phyloP scores from a whole-genome alignment of 495 filamentous ascomycete species.

The Penicillium ochrochloron region DNA sequence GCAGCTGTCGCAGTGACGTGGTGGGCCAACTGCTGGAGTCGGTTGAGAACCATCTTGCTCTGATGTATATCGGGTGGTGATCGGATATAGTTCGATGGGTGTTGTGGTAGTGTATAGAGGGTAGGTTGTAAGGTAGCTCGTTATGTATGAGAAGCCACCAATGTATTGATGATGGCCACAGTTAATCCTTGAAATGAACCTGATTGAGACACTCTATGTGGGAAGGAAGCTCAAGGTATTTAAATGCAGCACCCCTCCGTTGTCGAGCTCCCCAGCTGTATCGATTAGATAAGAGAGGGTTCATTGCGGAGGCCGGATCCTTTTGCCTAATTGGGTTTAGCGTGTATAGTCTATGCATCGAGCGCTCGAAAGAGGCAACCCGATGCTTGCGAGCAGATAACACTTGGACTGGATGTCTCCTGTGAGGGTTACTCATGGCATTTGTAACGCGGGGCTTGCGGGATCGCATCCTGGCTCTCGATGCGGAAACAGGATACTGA shows the following conservation, averaged over 20 bases:
- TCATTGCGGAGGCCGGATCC: slow-evolving; percentile 37
- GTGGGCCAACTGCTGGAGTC: slow-evolving; percentile 68
- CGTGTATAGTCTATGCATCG: background rate
- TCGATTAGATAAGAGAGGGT: slow-evolving; percentile 24
- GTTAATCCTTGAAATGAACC: background rate
- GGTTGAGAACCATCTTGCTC: slow-evolving; percentile 63
- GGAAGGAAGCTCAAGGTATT: background rate
- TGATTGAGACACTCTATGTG: background rate
- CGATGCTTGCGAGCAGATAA: slow-evolving; percentile 28
- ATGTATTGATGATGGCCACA: background rate
- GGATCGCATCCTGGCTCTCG: slow-evolving; percentile 27
- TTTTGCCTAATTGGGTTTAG: slow-evolving; percentile 33
- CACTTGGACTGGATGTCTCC: background rate
- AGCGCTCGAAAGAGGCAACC: slow-evolving; percentile 19
- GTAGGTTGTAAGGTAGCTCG: background rate
- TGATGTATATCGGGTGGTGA: background rate
- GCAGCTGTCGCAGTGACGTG: slow-evolving; percentile 62
- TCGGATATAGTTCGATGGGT: background rate
- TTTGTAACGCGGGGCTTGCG: slow-evolving; percentile 8
- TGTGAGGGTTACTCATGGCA: slow-evolving; percentile 5
- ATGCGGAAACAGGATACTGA: slow-evolving; percentile 16
- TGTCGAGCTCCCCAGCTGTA: background rate
- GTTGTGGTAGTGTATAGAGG: background rate
- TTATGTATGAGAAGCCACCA: background rate
- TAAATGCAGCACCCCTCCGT: slow-evolving; percentile 6